Conservation (phyloP, 257 asterid species). For the Scutellaria barbata region DNA sequence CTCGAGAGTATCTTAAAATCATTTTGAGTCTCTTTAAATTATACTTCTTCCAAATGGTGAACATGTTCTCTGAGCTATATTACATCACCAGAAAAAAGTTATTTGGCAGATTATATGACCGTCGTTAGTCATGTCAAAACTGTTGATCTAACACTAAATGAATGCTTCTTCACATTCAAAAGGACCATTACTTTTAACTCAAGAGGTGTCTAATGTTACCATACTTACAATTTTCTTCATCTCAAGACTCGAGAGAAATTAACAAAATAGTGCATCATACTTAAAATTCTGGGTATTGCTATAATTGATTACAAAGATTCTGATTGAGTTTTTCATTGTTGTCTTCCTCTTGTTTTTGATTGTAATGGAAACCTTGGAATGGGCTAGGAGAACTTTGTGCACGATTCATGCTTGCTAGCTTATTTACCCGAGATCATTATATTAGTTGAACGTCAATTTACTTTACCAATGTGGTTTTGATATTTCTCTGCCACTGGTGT, state of each 20-base stretch:
- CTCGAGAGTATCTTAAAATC: not conserved
- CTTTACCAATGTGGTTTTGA: constrained; percentile 2
- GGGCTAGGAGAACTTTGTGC: not conserved
- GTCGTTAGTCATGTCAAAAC: not conserved
- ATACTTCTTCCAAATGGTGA: not conserved
- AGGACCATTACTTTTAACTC: not conserved
- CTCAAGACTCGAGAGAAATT: not conserved
- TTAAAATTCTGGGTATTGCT: constrained; percentile 4
- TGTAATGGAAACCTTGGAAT: not conserved
- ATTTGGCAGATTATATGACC: not conserved
- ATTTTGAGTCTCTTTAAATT: not conserved
- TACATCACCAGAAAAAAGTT: not conserved
- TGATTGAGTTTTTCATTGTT: not conserved
- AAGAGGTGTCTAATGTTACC: not conserved
- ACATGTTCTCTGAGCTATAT: constrained; percentile 6
- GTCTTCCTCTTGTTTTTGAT: not conserved
- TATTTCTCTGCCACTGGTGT: constrained; percentile 26
- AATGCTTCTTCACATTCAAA: not conserved
- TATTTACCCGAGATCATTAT: not conserved
- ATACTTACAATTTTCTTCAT: not conserved
- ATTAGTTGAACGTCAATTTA: not conserved
- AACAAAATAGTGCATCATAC: not conserved
- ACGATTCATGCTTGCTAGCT: not conserved
- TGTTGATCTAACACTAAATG: not conserved
- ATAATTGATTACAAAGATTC: not conserved